phyloP scores from a whole-genome alignment of 257 asterid genomes.

The Pogostemon cablin region DNA sequence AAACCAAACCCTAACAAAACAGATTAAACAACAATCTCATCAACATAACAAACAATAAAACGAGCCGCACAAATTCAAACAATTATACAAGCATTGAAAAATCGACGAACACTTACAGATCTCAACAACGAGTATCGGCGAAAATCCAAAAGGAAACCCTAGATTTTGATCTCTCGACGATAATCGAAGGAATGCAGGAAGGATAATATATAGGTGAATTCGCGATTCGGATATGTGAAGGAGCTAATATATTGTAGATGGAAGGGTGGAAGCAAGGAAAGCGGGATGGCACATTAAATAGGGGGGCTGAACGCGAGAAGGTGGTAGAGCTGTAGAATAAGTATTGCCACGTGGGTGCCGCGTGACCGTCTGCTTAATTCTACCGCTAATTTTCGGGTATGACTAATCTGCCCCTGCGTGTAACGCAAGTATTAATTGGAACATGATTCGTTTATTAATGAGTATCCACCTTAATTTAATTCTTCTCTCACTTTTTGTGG shows the following conservation, averaged over 20 bases:
- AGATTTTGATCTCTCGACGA: slow-evolving; percentile 26
- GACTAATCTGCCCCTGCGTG: slow-evolving; percentile 27
- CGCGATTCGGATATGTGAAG: background rate
- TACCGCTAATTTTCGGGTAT: slow-evolving; percentile 18
- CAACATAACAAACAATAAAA: background rate
- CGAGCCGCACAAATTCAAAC: background rate
- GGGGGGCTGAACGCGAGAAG: background rate
- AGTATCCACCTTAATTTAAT: background rate
- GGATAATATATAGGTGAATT: slow-evolving; percentile 7
- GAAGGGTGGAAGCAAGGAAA: background rate
- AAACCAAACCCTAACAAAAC: slow-evolving; percentile 15
- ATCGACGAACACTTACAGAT: slow-evolving; percentile 18
- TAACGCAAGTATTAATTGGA: slow-evolving; percentile 11
- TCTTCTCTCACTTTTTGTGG: background rate
- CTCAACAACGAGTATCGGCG: background rate
- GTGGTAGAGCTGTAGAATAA: background rate
- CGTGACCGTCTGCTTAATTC: slow-evolving; percentile 31
- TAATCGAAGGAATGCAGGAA: background rate
- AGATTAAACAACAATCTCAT: background rate
- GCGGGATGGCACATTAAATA: slow-evolving; percentile 18
- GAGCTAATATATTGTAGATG: slow-evolving; percentile 24
- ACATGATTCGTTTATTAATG: slow-evolving; percentile 19
- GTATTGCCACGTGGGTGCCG: slow-evolving; percentile 16
- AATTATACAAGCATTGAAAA: background rate
- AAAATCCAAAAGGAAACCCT: slow-evolving; percentile 30